These are phyloP conservation scores for Myriosclerotinia duriaeana DNA, from an alignment of 2,329 filamentous ascomycete species.

Conservation along the genomic window DNA sequence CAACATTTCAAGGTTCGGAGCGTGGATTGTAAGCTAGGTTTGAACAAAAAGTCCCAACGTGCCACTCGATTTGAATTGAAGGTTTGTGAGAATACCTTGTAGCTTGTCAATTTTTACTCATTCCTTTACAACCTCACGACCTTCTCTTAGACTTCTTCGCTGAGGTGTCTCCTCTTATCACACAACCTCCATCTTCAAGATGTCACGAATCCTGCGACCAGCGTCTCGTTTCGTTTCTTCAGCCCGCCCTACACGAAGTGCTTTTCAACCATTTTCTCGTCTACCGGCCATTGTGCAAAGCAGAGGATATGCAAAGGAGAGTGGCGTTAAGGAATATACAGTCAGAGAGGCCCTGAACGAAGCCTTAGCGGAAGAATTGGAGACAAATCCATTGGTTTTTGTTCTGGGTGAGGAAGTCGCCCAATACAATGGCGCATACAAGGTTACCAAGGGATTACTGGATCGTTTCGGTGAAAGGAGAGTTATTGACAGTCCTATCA, in stretches of 20 bases:
- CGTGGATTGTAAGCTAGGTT: slow-evolving; percentile 21
- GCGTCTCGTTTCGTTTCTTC: slow-evolving; percentile 61
- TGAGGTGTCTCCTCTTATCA: slow-evolving; percentile 9
- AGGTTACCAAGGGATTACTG: slow-evolving; percentile 95
- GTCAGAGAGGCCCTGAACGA: slow-evolving; percentile 97
- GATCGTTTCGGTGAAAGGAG: slow-evolving; percentile 97
- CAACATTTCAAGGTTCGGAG: slow-evolving; percentile 26
- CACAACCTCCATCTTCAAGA: slow-evolving; percentile 30
- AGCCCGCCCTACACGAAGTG: slow-evolving; percentile 49
- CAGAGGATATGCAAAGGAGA: slow-evolving; percentile 41
- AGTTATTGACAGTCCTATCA: slow-evolving; percentile 98
- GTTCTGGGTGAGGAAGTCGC: slow-evolving; percentile 96
- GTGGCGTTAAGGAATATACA: slow-evolving; percentile 83
- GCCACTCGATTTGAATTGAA: slow-evolving; percentile 24
- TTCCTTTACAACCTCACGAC: not conserved
- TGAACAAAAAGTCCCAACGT: slow-evolving; percentile 25
- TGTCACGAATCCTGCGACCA: slow-evolving; percentile 61
- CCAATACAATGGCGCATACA: slow-evolving; percentile 99
- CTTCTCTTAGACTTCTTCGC: slow-evolving; percentile 17
- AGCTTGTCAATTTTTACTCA: slow-evolving; percentile 15
- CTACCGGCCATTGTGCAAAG: slow-evolving; percentile 39
- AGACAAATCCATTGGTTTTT: slow-evolving; percentile 92
- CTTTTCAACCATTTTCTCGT: slow-evolving; percentile 48
- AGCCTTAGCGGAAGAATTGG: slow-evolving; percentile 95
- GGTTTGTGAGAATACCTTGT: slow-evolving; percentile 12